Evolutionary conservation across 148 eudicot species (phyloP).

Genomic region (Rhododendron ovatum): DNA sequence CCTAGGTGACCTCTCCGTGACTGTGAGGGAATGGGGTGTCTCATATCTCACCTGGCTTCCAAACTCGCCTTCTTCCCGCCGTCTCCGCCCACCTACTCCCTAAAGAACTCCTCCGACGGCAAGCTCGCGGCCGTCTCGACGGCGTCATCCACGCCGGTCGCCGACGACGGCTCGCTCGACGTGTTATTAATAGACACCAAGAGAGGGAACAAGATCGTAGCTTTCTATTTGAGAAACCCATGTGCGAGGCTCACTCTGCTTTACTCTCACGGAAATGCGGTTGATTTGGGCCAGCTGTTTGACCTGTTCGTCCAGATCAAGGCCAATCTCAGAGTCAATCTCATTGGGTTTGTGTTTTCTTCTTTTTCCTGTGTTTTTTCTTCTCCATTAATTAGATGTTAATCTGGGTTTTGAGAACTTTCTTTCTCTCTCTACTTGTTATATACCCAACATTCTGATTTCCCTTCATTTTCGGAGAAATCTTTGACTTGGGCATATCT

Average conservation of each 20-base stretch:
- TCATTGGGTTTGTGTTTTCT: slow-evolving; percentile 57
- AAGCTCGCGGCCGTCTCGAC: slow-evolving; percentile 58
- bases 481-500: background rate
- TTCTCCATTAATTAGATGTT: background rate
- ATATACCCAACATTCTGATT: background rate
- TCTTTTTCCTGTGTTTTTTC: background rate
- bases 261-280: slow-evolving; percentile 97
- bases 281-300: slow-evolving; percentile 94
- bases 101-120: slow-evolving; percentile 52
- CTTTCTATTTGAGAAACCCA: slow-evolving; percentile 74
- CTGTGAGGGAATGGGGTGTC: slow-evolving; percentile 54
- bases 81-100: slow-evolving; percentile 78
- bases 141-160: slow-evolving; percentile 29
- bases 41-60: slow-evolving; percentile 72
- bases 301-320: slow-evolving; percentile 95
- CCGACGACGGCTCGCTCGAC: slow-evolving; percentile 28
- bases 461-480: background rate
- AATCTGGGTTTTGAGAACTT: background rate
- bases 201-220: slow-evolving; percentile 82
- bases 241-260: slow-evolving; percentile 78
- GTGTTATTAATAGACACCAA: slow-evolving; percentile 67
- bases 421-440: background rate
- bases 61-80: slow-evolving; percentile 97
- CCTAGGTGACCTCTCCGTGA: no score
- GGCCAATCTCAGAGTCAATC: slow-evolving; percentile 88